Conservation (phyloP, 306 rosid species). For the Rubus parviflorus region DNA sequence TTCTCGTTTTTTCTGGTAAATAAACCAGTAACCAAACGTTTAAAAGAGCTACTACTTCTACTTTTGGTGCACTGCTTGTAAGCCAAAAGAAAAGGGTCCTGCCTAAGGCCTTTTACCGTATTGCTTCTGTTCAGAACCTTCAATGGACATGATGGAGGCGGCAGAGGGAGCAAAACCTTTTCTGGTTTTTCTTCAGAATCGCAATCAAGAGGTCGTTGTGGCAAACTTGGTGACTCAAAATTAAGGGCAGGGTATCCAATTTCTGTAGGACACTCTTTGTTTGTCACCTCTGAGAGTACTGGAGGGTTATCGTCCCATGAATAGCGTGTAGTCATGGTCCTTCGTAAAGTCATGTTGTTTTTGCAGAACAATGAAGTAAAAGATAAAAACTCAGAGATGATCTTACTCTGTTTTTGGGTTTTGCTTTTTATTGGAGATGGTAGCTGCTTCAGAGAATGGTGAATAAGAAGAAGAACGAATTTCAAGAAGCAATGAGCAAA, state of each 20-base stretch:
- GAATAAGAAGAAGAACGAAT: too few species aligned
- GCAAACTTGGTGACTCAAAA: not conserved
- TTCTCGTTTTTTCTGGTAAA: not conserved
- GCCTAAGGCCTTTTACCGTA: not conserved
- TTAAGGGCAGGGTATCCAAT: not conserved
- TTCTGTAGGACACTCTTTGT: not conserved
- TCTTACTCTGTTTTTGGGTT: not conserved
- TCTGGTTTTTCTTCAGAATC: not conserved
- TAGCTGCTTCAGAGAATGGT: too few species aligned
- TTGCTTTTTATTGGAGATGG: too few species aligned
- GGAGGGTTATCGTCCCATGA: not conserved
- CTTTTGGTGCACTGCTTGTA: not conserved
- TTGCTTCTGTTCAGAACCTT: not conserved
- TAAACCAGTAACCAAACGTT: not conserved
- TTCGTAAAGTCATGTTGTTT: not conserved
- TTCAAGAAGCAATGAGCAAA: too few species aligned
- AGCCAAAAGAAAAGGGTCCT: constrained; percentile 1
- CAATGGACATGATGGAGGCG: not conserved
- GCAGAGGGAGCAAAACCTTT: not conserved
- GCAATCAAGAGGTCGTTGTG: not conserved
- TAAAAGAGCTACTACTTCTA: not conserved
- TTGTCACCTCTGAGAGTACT: not conserved
- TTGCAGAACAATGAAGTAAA: not conserved
- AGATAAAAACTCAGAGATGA: too few species aligned
- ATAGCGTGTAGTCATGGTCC: not conserved